These are phyloP conservation scores for Candida mesenterica DNA, from an alignment of 1,139 yeast genomes.

Conservation along the genomic window DNA sequence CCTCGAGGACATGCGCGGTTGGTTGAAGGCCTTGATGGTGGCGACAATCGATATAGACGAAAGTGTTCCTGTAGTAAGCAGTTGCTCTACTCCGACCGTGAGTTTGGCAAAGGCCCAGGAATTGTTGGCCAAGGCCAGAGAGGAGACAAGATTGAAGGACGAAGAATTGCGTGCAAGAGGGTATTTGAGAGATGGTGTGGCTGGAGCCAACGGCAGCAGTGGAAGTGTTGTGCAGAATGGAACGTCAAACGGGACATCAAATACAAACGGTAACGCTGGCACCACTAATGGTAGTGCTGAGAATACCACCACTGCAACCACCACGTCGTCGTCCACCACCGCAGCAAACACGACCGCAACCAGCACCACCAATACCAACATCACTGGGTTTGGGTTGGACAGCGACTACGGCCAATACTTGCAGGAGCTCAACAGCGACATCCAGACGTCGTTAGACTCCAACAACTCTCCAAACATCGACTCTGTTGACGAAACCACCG, in stretches of 20 bases:
- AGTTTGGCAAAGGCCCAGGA: conserved; percentile 85
- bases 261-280: too few relatives aligned
- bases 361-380: not conserved
- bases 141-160: conserved; percentile 63
- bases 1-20: conserved; percentile 84
- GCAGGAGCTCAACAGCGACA: conserved; percentile 19
- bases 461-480: conserved; percentile 28
- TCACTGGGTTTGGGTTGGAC: conserved; percentile 8
- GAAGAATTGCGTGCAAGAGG: conserved; percentile 48
- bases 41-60: conserved; percentile 97
- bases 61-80: conserved; percentile 86
- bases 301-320: not conserved
- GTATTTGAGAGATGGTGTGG: conserved; percentile 28
- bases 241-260: too few relatives aligned
- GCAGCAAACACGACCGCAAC: not conserved
- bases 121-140: conserved; percentile 76
- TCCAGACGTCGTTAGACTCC: conserved; percentile 16
- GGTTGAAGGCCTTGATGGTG: conserved; percentile 94
- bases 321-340: too few relatives aligned
- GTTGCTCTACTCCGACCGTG: conserved; percentile 93
- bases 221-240: too few relatives aligned
- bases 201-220: conserved; percentile 5
- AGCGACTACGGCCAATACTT: conserved; percentile 13
- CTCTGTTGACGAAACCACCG: conserved; percentile 32
- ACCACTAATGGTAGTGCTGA: too few relatives aligned